Conservation (phyloP, 257 asterid genomes). For the Solanum sejunctum region DNA sequence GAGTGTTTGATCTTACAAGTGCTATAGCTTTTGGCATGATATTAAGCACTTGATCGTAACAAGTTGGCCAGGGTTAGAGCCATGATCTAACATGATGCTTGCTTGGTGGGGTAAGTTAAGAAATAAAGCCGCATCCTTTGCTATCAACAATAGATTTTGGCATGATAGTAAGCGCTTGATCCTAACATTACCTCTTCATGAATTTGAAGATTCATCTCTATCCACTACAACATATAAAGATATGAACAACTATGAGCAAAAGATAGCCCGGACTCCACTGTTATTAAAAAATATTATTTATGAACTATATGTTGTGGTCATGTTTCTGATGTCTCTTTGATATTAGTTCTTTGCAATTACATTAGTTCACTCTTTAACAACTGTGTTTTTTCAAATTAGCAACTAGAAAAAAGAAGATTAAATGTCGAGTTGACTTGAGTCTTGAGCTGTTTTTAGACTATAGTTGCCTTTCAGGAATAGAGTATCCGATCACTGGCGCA, state of each 20-base stretch:
- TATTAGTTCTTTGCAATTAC: background rate
- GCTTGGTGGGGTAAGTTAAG: no score
- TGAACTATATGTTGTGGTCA: background rate
- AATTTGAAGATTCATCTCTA: background rate
- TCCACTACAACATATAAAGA: background rate
- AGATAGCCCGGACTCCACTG: background rate
- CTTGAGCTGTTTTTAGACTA: background rate
- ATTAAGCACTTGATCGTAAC: no score
- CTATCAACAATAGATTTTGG: no score
- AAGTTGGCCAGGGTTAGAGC: no score
- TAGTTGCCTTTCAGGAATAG: background rate
- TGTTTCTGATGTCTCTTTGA: background rate
- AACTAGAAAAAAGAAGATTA: background rate
- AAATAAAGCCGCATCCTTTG: no score
- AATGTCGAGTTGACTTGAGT: background rate
- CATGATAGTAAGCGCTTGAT: no score
- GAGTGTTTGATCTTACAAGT: no score
- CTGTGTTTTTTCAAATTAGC: background rate
- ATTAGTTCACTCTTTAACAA: background rate
- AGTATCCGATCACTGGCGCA: background rate
- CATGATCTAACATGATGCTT: no score
- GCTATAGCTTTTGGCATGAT: no score
- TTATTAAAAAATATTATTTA: background rate
- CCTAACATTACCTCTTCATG: background rate
- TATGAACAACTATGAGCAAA: background rate